Conservation (phyloP, 1,284 basidiomycete genomes). For the Schizophyllum commune region DNA sequence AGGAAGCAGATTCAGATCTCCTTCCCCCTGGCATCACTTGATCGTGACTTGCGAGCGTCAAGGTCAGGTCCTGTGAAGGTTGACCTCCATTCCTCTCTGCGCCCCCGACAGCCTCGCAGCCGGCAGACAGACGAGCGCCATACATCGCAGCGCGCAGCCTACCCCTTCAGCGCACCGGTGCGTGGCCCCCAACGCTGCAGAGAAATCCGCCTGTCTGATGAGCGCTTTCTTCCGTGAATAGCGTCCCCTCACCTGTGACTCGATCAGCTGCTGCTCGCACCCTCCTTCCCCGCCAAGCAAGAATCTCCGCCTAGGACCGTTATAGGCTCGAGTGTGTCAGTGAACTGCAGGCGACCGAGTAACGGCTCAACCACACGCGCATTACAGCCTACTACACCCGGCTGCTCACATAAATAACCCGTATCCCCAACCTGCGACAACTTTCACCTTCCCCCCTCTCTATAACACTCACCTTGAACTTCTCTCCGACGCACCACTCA, state of each 20-base stretch:
- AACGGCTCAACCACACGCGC: not conserved
- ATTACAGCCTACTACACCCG: not conserved
- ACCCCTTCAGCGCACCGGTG: no score
- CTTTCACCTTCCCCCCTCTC: not conserved
- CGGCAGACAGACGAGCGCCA: no score
- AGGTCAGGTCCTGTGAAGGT: not conserved
- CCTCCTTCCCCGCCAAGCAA: not conserved
- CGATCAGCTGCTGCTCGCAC: not conserved
- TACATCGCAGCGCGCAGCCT: no score
- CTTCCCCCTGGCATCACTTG: not conserved
- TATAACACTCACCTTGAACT: not conserved
- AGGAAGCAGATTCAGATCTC: no score
- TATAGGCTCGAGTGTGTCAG: not conserved
- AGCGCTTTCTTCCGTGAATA: not conserved
- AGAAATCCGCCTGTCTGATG: not conserved
- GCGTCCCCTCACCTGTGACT: not conserved
- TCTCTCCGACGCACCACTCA: not conserved
- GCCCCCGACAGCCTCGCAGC: no score
- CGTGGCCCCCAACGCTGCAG: no score
- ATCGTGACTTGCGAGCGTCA: not conserved
- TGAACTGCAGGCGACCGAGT: not conserved
- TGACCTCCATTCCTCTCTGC: no score
- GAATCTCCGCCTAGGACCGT: not conserved
- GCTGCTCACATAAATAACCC: not conserved
- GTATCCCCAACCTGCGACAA: not conserved